Conservation (phyloP, 2,329 filamentous ascomycete genomes). For the Alternaria angustiovoidea region DNA sequence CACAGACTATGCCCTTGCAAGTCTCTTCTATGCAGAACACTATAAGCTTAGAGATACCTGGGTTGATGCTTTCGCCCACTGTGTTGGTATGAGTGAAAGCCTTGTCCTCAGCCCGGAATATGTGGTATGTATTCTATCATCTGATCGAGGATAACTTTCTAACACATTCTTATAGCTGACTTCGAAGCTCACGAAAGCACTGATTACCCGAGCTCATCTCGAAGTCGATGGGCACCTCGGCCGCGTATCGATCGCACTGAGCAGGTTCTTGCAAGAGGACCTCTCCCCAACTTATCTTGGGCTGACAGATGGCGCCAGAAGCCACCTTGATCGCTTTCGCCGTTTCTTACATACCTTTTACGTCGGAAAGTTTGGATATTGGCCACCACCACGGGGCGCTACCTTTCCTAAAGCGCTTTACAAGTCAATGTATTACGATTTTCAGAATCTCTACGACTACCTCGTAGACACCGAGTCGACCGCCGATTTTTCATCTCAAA, state of each 20-base stretch:
- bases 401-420: constrained; percentile 68
- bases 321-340: constrained; percentile 77
- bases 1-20: constrained; percentile 72
- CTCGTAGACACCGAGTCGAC: constrained; percentile 70
- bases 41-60: constrained; percentile 72
- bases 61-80: constrained; percentile 77
- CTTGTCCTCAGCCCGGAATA: constrained; percentile 67
- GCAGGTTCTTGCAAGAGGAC: constrained; percentile 75
- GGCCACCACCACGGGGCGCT: constrained; percentile 66
- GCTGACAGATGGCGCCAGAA: constrained; percentile 65
- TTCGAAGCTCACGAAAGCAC: constrained; percentile 65
- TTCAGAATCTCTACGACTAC: constrained; percentile 74
- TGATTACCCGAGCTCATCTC: constrained; percentile 68
- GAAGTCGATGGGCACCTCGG: constrained; percentile 72
- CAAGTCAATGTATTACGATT: constrained; percentile 71
- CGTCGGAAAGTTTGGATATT: constrained; percentile 72
- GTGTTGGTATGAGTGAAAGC: constrained; percentile 76
- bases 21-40: constrained; percentile 72
- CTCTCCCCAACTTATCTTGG: constrained; percentile 72
- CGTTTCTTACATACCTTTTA: constrained; percentile 74
- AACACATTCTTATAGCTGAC: constrained; percentile 36
- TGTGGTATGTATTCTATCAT: constrained; percentile 57
- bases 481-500: constrained; percentile 59
- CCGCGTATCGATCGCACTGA: constrained; percentile 65
- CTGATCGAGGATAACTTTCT: constrained; percentile 1